Conservation (phyloP, 306 rosid genomes). For the Castanopsis chinensis region DNA sequence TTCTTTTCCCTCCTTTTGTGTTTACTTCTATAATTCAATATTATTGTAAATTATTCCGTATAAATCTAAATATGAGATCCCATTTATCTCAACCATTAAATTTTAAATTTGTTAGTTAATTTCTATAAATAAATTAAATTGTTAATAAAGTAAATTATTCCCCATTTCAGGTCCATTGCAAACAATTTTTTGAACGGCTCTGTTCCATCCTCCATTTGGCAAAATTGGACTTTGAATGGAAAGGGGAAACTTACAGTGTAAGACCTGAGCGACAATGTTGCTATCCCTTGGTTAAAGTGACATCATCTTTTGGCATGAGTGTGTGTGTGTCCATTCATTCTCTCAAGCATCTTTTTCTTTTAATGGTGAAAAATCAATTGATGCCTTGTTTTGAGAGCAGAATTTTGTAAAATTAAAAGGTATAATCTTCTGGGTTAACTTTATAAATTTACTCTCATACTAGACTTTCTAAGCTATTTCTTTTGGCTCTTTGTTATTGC, state of each 20-base stretch:
- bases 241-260: constrained; percentile 51
- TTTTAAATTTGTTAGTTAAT: not conserved
- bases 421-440: not conserved
- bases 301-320: no score
- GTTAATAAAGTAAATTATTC: constrained; percentile 14
- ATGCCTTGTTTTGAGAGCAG: no score
- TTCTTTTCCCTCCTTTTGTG: not conserved
- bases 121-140: constrained; percentile 6
- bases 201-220: constrained; percentile 75
- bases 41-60: not conserved
- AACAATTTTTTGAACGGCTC: constrained; percentile 64
- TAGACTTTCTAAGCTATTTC: constrained; percentile 10
- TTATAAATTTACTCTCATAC: not conserved
- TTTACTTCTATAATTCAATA: not conserved
- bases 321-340: no score
- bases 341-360: no score
- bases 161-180: constrained; percentile 67
- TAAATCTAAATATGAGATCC: not conserved
- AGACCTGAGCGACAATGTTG: constrained; percentile 35
- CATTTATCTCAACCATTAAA: not conserved
- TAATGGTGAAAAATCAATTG: no score
- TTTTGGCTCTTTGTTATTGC: constrained; percentile 27
- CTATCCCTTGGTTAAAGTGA: not conserved
- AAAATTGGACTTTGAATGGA: constrained; percentile 37
- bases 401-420: not conserved